Evolutionary conservation across 1,284 basidiomycete species (phyloP).

Genomic region (Naganishia sp.): DNA sequence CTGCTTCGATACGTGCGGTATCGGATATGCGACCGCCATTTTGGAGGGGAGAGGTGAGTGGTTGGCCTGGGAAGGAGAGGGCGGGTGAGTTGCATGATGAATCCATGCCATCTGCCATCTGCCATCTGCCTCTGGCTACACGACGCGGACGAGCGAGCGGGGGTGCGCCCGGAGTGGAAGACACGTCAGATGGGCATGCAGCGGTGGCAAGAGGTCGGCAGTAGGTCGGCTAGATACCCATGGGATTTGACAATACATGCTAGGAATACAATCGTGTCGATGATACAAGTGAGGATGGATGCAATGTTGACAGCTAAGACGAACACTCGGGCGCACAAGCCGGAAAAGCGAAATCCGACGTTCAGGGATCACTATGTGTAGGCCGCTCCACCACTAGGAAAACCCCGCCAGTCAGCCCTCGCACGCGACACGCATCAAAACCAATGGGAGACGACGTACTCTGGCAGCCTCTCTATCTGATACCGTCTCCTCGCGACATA

Average conservation of each 20-base stretch:
- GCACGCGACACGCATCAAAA: background rate
- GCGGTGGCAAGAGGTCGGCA: too few species aligned
- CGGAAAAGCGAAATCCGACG: background rate
- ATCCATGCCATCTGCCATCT: too few species aligned
- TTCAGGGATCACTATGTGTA: slow-evolving; percentile 8
- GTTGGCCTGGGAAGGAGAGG: too few species aligned
- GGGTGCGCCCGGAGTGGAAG: too few species aligned
- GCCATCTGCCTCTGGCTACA: too few species aligned
- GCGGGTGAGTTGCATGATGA: too few species aligned
- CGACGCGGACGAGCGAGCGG: too few species aligned
- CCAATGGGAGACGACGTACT: slow-evolving; percentile 52
- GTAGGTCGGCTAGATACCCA: too few species aligned
- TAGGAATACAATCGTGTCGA: slow-evolving; percentile 18
- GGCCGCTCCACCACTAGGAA: slow-evolving; percentile 23
- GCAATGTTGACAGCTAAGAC: background rate
- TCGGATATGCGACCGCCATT: slow-evolving; percentile 46
- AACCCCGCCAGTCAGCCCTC: background rate
- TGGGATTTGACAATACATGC: background rate
- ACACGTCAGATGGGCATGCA: too few species aligned
- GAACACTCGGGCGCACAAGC: too few species aligned
- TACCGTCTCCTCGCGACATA: slow-evolving; percentile 88
- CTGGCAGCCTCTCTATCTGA: slow-evolving; percentile 88
- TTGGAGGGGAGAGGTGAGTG: background rate
- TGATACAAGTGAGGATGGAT: slow-evolving; percentile 15
- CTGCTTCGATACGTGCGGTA: slow-evolving; percentile 55